These are phyloP conservation scores for Solanum hybrid DNA, from an alignment of 305 asterid genomes.

Conservation along the genomic window DNA sequence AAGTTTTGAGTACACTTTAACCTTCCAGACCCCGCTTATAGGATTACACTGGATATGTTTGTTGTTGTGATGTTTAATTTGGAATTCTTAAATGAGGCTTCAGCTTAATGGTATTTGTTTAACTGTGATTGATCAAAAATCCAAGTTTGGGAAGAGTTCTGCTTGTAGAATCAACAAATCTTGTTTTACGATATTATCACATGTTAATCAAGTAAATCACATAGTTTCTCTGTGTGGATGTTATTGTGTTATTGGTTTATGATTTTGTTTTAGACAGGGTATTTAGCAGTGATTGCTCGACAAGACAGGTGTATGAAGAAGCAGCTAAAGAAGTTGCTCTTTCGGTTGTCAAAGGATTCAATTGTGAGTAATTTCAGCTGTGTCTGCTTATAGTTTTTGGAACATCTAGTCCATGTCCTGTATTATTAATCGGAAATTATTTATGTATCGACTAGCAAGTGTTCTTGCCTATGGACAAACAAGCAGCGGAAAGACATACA, in stretches of 20 bases:
- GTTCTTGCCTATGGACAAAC: constrained; percentile 22
- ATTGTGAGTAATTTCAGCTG: constrained; percentile 9
- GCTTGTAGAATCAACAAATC: neutral
- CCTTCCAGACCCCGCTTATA: neutral
- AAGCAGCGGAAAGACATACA: constrained; percentile 21
- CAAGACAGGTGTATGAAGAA: constrained; percentile 17
- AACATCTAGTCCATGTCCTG: neutral
- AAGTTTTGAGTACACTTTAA: neutral
- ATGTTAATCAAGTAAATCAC: neutral
- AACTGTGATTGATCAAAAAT: neutral
- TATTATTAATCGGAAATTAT: neutral
- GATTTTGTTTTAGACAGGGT: constrained; percentile 13
- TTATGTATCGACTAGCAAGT: constrained; percentile 7
- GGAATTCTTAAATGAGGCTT: neutral
- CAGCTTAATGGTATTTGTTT: neutral
- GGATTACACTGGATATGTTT: neutral
- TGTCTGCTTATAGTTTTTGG: neutral
- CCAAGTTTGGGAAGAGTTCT: neutral
- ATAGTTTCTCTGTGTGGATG: neutral
- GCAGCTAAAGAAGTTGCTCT: constrained; percentile 19
- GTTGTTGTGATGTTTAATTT: neutral
- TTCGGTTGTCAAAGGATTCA: constrained; percentile 16
- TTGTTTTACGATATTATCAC: neutral
- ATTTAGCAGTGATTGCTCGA: constrained; percentile 13
- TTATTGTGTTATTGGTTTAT: neutral